Evolutionary conservation across 352 stramenopile genomes (phyloP).

Genomic region (Phytophthora sojae): DNA sequence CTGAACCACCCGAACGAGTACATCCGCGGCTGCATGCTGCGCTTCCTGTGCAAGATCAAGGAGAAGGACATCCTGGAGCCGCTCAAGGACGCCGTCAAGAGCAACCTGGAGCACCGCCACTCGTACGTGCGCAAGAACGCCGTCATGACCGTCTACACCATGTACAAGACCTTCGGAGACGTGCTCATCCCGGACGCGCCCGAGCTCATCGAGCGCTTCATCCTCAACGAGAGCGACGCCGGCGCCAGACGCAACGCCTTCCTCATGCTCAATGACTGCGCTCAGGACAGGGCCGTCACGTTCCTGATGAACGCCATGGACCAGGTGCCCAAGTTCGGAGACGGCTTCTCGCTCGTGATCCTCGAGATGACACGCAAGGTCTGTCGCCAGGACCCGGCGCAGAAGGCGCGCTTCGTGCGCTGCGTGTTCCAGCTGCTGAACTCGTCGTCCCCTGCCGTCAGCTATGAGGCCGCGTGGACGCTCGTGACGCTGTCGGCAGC

Average conservation of each 20-base stretch:
- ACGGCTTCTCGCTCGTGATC: constrained; percentile 99
- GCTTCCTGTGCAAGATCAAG: constrained; percentile 99
- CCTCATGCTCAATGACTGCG: constrained; percentile 99
- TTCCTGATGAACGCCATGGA: constrained; percentile 98
- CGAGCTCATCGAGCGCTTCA: constrained; percentile 97
- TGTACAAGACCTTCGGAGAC: constrained; percentile 96
- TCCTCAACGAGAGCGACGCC: constrained; percentile 95
- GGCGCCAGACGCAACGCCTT: constrained; percentile 97
- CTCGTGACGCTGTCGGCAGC: constrained; percentile 98
- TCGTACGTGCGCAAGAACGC: constrained; percentile 99
- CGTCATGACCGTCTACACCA: constrained; percentile 97
- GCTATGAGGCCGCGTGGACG: constrained; percentile 99
- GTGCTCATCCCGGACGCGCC: constrained; percentile 97
- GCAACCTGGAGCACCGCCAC: constrained; percentile 98
- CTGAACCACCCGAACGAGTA: constrained; percentile 99
- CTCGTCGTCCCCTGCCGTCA: constrained; percentile 90
- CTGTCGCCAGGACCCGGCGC: constrained; percentile 96
- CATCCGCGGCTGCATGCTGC: constrained; percentile 98
- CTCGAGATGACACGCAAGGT: constrained; percentile 99
- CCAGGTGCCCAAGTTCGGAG: constrained; percentile 94
- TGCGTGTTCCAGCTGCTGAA: constrained; percentile 99
- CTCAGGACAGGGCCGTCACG: constrained; percentile 97
- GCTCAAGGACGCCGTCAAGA: constrained; percentile 93
- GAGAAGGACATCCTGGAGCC: constrained; percentile 96
- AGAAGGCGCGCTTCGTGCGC: constrained; percentile 99